phyloP scores from a whole-genome alignment of 176 grass and related monocot species.

The Aegilops umbellulata region DNA sequence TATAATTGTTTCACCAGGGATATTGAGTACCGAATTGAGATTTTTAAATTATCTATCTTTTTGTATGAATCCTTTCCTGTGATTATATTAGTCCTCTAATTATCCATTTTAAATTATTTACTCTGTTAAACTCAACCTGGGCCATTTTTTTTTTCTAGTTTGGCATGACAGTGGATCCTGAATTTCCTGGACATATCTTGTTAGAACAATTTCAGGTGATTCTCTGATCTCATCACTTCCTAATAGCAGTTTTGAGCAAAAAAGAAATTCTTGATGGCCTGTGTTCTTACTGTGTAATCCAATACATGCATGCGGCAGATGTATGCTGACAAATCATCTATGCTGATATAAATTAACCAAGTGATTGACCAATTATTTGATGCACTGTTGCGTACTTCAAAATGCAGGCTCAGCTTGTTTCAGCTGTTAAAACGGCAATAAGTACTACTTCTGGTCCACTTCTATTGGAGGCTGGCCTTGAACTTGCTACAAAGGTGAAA shows the following conservation, averaged over 20 bases:
- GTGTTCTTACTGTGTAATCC: constrained; percentile 2
- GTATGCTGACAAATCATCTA: not conserved
- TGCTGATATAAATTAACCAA: constrained; percentile 7
- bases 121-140: constrained; percentile 1
- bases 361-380: constrained; percentile 4
- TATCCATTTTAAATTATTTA: not conserved
- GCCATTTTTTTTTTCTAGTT: constrained; percentile 61
- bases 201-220: constrained; percentile 96
- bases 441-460: constrained; percentile 73
- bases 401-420: constrained; percentile 96
- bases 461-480: constrained; percentile 93
- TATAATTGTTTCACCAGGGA: not conserved
- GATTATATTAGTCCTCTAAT: not conserved
- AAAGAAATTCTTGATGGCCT: not conserved
- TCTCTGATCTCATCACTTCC: constrained; percentile 13
- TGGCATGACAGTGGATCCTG: constrained; percentile 73
- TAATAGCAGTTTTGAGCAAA: not conserved
- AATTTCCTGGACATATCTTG: constrained; percentile 97
- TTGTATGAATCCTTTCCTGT: not conserved
- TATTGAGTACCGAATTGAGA: not conserved
- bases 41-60: not conserved
- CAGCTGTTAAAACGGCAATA: constrained; percentile 90
- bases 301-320: not conserved
- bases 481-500: constrained; percentile 90
- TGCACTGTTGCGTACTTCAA: constrained; percentile 18